Evolutionary conservation across 2,329 filamentous ascomycete genomes (phyloP), one percentile per base, ranked within the genome.

Genomic region (Didymella keratinophila): DNA sequence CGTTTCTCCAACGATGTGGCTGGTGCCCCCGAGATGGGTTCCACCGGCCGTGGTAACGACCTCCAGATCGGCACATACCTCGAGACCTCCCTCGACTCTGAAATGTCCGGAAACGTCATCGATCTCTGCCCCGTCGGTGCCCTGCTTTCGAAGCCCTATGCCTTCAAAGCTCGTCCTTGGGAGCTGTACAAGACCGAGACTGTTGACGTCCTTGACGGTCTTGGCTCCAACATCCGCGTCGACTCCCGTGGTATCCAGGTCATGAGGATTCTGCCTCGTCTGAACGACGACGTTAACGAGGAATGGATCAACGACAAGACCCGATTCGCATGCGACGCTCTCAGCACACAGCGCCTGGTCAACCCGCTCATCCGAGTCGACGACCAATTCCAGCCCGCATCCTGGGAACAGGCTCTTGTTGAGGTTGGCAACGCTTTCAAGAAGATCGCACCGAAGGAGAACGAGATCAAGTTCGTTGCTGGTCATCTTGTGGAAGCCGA

Each of bases 241-340:
- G 95, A 99, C 80, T 90, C 93, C 57, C 88, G 95, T 73, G 95
- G 95, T 59, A 83, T 97, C 66, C 93, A 98, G 81, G 94, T 99
- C 50, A 97, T 99, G 93, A 89, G 95, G 70, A 85, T 99, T 60
- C 76, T 97, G 16, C 95, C 95, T 59, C 87, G 95, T 71, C 84
- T 99, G 61, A 99, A 99, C 77, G 95, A 99, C 76, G 93, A 98
- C 71, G 88, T 99, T 71, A 99, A 99, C 78, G 95, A 99, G 82
- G 95, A 99, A 80, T 99, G 95, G 95, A 98, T 99, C 78, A 95
- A 98, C 80, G 95, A 99, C 83, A 99, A 98, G 85, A 89, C 92
- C 39, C 88, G 95, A 65, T 99, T 98, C 77, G 94, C 95, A 41
- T 96, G 93, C 77, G 95, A 99, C 77, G 95, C 95, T 48, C 84